Percentiles rank a stretch among this genome's conserved stretches.
Evolutionary conservation across 2,329 filamentous ascomycete species (phyloP).

Genomic region (Colletotrichum echinochloae): DNA sequence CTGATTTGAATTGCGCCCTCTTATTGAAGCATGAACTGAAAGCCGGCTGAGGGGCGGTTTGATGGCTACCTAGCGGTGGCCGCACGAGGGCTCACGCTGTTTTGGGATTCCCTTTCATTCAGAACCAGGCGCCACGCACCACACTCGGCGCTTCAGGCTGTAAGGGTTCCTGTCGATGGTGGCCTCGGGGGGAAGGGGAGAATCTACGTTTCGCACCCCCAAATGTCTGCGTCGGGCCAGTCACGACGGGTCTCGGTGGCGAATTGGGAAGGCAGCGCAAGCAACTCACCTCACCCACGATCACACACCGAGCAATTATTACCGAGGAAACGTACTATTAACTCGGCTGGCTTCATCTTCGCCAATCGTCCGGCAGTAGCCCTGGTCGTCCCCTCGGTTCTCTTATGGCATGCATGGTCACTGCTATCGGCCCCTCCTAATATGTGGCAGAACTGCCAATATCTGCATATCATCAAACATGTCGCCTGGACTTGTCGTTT

Average conservation of each 20-base stretch:
- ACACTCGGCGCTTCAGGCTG: conserved; percentile 26
- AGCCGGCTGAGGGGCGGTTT: conserved; percentile 14
- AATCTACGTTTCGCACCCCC: not conserved
- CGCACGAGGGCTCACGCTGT: conserved; percentile 17
- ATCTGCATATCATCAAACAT: conserved; percentile 29
- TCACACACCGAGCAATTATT: conserved; percentile 5
- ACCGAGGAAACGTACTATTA: conserved; percentile 9
- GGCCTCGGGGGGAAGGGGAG: not conserved
- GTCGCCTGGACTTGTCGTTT: conserved; percentile 22
- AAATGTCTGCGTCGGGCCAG: not conserved
- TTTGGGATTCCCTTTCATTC: conserved; percentile 18
- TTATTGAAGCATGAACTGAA: conserved; percentile 19
- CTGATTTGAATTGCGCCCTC: conserved; percentile 19
- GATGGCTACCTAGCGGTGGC: not conserved
- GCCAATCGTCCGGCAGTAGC: not conserved
- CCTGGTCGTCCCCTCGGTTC: conserved; percentile 7
- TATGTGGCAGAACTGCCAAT: conserved; percentile 3
- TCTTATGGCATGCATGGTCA: conserved; percentile 16
- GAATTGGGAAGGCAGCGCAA: not conserved
- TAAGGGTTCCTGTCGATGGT: not conserved
- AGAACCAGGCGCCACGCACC: conserved; percentile 7
- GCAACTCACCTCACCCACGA: conserved; percentile 20
- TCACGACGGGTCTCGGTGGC: too few relatives aligned
- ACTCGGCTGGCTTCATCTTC: conserved; percentile 9
- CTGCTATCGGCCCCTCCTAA: not conserved